phyloP scores from a whole-genome alignment of 495 filamentous ascomycete genomes.

The Bacidia gigantensis region DNA sequence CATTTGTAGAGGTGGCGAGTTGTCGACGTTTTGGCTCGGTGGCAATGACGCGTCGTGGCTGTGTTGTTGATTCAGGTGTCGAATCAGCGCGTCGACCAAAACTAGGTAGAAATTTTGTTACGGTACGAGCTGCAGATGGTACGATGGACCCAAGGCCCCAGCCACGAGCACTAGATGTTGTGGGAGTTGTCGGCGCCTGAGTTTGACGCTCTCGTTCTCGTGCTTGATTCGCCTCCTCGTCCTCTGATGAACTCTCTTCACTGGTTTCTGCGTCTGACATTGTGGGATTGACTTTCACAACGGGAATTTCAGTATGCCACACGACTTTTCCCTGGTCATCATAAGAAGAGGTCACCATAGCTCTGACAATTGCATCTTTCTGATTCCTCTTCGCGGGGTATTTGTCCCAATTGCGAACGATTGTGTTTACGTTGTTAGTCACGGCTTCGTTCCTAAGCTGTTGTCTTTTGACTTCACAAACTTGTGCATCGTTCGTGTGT shows the following conservation, averaged over 20 bases:
- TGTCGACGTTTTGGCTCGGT: constrained; percentile 1
- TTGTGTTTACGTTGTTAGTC: not conserved
- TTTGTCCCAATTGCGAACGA: not conserved
- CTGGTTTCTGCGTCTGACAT: not conserved
- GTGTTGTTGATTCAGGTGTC: not conserved
- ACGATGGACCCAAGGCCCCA: constrained; percentile 1
- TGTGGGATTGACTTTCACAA: not conserved
- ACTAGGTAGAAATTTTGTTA: not conserved
- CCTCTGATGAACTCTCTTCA: not conserved
- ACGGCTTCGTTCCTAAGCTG: not conserved
- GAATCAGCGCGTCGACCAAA: not conserved
- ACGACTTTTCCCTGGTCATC: too few relatives aligned
- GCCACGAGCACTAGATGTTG: not conserved
- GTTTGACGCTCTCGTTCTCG: too few relatives aligned
- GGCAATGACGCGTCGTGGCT: not conserved
- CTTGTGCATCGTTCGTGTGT: not conserved
- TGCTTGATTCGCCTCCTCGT: too few relatives aligned
- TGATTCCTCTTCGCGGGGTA: not conserved
- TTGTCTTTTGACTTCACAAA: not conserved
- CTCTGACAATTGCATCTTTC: not conserved
- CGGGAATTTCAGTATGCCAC: not conserved
- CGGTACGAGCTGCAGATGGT: not conserved
- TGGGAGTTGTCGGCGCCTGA: too few relatives aligned
- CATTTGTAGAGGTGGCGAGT: constrained; percentile 1
- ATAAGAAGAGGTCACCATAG: not conserved